Conservation (phyloP, 306 rosid genomes). For the Rosa lucieae region DNA sequence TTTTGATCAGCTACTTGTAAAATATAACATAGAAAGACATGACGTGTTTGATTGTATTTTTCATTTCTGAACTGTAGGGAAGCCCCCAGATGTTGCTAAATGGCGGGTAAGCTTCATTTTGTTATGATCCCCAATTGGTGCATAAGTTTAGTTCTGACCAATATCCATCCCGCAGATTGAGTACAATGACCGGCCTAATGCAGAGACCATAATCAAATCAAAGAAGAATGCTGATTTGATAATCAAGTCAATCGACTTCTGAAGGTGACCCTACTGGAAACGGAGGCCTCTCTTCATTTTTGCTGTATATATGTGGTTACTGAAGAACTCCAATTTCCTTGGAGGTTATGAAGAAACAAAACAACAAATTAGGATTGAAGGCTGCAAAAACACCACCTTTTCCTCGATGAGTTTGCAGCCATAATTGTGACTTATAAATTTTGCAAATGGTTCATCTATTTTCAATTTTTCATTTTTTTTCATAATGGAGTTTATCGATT, state of each 20-base stretch:
- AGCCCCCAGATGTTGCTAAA: constrained; percentile 68
- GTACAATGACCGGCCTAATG: constrained; percentile 82
- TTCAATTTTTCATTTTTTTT: neutral
- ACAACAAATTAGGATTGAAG: neutral
- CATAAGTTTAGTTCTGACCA: neutral
- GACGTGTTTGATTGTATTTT: neutral
- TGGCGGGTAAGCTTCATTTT: constrained; percentile 57
- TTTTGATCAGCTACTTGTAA: neutral
- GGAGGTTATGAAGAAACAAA: neutral
- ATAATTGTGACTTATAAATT: neutral
- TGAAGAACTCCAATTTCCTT: neutral
- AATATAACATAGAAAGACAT: constrained; percentile 10
- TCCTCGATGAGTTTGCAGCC: neutral
- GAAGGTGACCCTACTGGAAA: constrained; percentile 24
- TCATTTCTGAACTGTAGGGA: constrained; percentile 44
- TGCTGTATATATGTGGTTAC: neutral
- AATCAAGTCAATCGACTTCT: constrained; percentile 72
- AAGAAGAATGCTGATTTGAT: constrained; percentile 74
- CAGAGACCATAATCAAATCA: constrained; percentile 73
- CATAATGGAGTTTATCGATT: neutral
- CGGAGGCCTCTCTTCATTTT: neutral
- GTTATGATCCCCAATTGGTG: neutral
- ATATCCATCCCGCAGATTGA: constrained; percentile 55
- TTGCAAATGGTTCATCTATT: neutral
- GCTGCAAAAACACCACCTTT: neutral